phyloP scores from a whole-genome alignment of 305 asterid genomes.

The Fraxinus sp. region DNA sequence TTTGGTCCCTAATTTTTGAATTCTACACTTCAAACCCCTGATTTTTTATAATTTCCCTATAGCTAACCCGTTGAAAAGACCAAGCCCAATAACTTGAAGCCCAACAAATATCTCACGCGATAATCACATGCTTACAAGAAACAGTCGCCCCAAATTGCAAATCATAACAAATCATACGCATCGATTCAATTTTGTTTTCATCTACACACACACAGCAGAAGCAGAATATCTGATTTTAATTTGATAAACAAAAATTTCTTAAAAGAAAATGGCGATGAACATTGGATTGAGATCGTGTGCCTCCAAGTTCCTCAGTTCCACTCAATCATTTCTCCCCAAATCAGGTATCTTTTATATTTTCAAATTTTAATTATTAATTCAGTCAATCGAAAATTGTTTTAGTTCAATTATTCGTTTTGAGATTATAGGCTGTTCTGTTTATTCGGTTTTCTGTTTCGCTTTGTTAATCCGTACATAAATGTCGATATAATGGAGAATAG shows the following conservation, averaged over 20 bases:
- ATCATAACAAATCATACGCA: neutral
- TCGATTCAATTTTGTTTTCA: neutral
- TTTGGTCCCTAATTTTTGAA: too few relatives aligned
- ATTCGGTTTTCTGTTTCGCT: neutral
- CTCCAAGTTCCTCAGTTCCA: neutral
- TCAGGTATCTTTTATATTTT: neutral
- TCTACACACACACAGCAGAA: neutral
- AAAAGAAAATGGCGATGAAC: neutral
- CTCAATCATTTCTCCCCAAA: constrained; percentile 3
- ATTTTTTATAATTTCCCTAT: neutral
- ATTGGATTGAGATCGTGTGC: neutral
- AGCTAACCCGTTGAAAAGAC: neutral
- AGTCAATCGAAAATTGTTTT: neutral
- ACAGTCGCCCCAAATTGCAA: neutral
- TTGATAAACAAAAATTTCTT: neutral
- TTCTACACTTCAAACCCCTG: too few relatives aligned
- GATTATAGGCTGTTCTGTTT: neutral
- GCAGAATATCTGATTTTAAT: neutral
- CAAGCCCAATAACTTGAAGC: neutral
- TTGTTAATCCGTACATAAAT: neutral
- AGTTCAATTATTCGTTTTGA: neutral
- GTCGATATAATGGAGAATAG: neutral
- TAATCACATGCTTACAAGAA: neutral
- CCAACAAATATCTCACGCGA: neutral
- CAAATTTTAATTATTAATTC: neutral